Percentiles rank a stretch among this genome's conserved stretches.
Conservation (phyloP, 768 basidiomycete genomes). For the Tylopilus rubrobrunneus region DNA sequence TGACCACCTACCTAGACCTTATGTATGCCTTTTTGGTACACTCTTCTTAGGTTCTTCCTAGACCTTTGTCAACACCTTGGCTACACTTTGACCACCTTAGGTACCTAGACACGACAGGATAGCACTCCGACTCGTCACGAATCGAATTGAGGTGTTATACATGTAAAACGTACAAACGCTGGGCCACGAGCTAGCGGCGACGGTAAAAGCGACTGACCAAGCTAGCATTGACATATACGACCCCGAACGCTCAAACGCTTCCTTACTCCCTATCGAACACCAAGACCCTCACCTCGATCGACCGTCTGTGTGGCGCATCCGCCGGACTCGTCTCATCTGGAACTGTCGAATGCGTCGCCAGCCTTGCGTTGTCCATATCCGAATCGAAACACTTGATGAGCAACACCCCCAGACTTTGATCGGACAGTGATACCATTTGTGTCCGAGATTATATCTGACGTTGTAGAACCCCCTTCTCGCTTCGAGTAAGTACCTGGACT, state of each 20-base stretch:
- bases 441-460: slow-evolving; percentile 32
- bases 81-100: no score
- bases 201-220: no score
- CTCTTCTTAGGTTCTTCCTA: no score
- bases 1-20: no score
- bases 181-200: no score
- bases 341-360: slow-evolving; percentile 32
- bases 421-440: slow-evolving; percentile 37
- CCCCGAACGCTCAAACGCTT: neutral
- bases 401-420: slow-evolving; percentile 32
- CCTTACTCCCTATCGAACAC: neutral
- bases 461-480: slow-evolving; percentile 22
- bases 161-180: no score
- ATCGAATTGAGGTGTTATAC: no score
- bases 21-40: no score
- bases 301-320: neutral
- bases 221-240: no score
- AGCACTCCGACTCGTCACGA: neutral
- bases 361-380: slow-evolving; percentile 30
- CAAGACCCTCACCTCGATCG: neutral
- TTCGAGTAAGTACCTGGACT: slow-evolving; percentile 24
- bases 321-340: slow-evolving; percentile 16
- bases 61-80: no score
- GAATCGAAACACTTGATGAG: slow-evolving; percentile 20
- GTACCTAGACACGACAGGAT: neutral